These are phyloP conservation scores for Ensete ventricosum DNA, from an alignment of 176 grass and related monocot species.

Conservation along the genomic window DNA sequence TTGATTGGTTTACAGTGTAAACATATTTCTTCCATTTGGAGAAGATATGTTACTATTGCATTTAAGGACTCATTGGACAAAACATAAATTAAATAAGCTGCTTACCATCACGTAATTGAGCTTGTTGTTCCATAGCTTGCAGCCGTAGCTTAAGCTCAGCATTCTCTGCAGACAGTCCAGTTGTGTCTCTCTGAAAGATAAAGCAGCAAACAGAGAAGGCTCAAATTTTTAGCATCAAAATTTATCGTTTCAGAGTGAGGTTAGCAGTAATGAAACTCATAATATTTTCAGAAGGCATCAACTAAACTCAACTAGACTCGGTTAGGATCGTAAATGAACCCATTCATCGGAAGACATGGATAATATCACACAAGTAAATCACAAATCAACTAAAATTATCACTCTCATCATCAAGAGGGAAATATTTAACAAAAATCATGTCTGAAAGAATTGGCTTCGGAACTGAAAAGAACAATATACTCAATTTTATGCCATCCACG, in stretches of 20 bases:
- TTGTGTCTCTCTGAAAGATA: constrained; percentile 85
- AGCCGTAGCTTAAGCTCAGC: constrained; percentile 92
- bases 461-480: background rate
- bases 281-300: background rate
- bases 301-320: background rate
- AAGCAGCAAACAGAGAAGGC: background rate
- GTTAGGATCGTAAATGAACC: background rate
- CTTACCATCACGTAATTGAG: constrained; percentile 84
- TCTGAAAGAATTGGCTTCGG: background rate
- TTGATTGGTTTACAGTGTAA: background rate
- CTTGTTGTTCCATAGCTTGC: constrained; percentile 97
- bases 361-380: background rate
- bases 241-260: background rate
- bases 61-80: background rate
- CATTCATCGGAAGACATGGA: background rate
- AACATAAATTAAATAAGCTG: constrained; percentile 7
- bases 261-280: background rate
- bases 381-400: background rate
- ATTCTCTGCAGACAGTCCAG: constrained; percentile 95
- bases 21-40: background rate
- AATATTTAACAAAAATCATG: background rate
- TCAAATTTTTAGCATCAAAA: background rate
- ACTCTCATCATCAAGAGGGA: background rate
- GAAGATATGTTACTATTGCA: background rate
- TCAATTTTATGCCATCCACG: background rate